Conservation (phyloP, 78 protist genomes). For the Dictyostelium purpureum region DNA sequence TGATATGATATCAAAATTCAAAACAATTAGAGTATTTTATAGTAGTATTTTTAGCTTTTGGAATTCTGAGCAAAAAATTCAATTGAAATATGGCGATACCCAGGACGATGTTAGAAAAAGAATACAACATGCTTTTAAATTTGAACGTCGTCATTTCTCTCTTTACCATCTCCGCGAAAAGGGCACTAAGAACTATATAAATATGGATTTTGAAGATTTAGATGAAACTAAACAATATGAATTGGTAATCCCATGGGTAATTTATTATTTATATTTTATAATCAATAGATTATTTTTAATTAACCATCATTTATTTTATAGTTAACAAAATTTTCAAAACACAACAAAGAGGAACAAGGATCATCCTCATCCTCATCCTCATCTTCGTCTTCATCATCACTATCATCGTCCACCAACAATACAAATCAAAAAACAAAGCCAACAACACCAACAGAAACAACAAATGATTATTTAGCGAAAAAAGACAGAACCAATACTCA, state of each 20-base stretch:
- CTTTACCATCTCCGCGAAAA: not conserved
- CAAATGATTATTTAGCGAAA: no score
- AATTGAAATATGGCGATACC: not conserved
- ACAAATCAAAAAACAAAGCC: not conserved
- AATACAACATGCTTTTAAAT: not conserved
- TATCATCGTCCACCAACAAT: not conserved
- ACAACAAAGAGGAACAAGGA: not conserved
- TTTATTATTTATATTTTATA: not conserved
- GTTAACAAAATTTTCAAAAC: not conserved
- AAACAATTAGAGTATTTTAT: not conserved
- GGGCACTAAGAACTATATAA: not conserved
- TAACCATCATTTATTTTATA: not conserved
- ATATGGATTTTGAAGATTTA: not conserved
- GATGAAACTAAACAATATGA: conserved; percentile 6
- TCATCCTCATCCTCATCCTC: not conserved
- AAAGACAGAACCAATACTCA: no score
- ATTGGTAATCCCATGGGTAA: conserved; percentile 8
- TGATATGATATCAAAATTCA: not conserved
- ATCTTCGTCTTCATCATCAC: not conserved
- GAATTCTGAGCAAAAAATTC: not conserved
- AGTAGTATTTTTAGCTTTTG: not conserved
- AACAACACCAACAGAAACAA: no score
- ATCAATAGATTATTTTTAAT: no score
- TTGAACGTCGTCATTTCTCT: conserved; percentile 29
- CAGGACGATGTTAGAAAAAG: not conserved